Conservation (phyloP, 2,329 filamentous ascomycete species). For the Arthroderma sp. region DNA sequence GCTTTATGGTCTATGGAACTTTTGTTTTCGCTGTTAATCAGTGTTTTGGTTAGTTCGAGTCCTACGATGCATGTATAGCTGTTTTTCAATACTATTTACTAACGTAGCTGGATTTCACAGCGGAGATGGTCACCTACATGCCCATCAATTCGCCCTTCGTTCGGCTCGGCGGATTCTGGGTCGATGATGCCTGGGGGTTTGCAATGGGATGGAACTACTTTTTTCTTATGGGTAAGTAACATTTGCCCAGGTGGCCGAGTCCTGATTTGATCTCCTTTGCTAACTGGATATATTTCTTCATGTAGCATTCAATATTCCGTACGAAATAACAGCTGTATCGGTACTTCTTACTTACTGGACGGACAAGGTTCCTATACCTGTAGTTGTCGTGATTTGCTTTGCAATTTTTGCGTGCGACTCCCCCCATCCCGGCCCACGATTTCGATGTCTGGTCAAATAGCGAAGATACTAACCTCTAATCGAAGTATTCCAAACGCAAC, state of each 20-base stretch:
- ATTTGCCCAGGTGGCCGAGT: neutral
- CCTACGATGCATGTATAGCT: neutral
- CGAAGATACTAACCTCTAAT: neutral
- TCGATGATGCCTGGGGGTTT: constrained; percentile 90
- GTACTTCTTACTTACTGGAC: constrained; percentile 27
- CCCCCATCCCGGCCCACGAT: constrained; percentile 20
- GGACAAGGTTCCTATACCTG: constrained; percentile 25
- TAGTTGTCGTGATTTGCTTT: constrained; percentile 25
- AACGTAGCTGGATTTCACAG: constrained; percentile 5
- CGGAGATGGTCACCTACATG: constrained; percentile 19
- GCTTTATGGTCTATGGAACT: constrained; percentile 16
- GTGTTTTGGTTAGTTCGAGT: constrained; percentile 12
- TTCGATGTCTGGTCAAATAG: neutral
- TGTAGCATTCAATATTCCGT: constrained; percentile 18
- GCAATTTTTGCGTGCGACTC: constrained; percentile 24
- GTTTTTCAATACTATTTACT: neutral
- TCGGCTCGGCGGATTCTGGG: constrained; percentile 17
- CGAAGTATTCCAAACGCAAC: constrained; percentile 26
- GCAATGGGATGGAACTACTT: constrained; percentile 89
- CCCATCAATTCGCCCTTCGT: constrained; percentile 18
- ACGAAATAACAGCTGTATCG: constrained; percentile 27
- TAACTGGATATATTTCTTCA: neutral
- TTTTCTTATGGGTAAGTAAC: constrained; percentile 13
- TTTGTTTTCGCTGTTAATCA: constrained; percentile 22
- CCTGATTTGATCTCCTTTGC: neutral